These are phyloP conservation scores for Cryptosporidium canis DNA, from an alignment of 169 alveolate genomes.

Conservation along the genomic window DNA sequence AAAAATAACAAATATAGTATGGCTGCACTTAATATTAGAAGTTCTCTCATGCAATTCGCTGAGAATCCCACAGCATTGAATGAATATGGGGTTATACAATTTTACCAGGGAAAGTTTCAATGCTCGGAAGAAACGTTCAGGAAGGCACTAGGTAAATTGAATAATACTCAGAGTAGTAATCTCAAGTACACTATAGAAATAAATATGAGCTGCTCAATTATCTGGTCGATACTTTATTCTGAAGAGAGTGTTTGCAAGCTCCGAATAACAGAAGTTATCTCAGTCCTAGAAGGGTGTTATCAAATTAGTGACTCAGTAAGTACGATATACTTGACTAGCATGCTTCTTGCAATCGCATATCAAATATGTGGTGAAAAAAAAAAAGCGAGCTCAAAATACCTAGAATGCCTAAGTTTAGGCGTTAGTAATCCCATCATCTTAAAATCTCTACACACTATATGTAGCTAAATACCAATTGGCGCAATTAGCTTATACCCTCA, in stretches of 20 bases:
- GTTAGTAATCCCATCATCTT: neutral
- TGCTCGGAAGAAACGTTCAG: conserved; percentile 16
- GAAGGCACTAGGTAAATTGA: neutral
- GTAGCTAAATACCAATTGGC: conserved; percentile 15
- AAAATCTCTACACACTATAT: conserved; percentile 22
- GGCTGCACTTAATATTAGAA: conserved; percentile 4
- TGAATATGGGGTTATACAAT: conserved; percentile 63
- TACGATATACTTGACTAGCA: neutral
- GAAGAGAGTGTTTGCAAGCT: neutral
- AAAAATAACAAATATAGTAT: conserved; percentile 6
- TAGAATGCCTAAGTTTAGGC: conserved; percentile 1
- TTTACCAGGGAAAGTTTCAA: conserved; percentile 2
- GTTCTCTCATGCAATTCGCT: neutral
- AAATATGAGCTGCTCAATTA: conserved; percentile 41
- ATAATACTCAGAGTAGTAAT: neutral
- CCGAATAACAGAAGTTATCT: conserved; percentile 22
- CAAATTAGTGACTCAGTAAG: neutral
- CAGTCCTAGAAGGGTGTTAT: neutral
- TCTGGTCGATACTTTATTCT: conserved; percentile 37
- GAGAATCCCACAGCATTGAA: conserved; percentile 17
- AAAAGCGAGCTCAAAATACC: conserved; percentile 7
- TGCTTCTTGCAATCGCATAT: conserved; percentile 23
- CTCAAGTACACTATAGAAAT: neutral
- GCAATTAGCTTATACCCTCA: conserved; percentile 42
- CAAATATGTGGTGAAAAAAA: conserved; percentile 17